phyloP scores from a whole-genome alignment of 2,329 filamentous ascomycete genomes.

The Cercospora nicotianae region DNA sequence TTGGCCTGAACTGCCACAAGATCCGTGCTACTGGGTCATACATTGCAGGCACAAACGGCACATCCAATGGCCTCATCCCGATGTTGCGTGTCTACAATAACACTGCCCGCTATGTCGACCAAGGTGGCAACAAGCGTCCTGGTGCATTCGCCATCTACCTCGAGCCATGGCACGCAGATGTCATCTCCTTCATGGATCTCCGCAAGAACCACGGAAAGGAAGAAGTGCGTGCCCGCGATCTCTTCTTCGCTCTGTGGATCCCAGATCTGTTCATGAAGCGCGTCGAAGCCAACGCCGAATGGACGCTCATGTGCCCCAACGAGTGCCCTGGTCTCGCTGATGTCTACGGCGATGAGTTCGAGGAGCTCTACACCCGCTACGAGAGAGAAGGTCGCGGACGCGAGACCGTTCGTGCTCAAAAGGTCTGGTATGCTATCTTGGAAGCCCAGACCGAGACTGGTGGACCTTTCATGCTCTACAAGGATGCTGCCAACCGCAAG shows the following conservation, averaged over 20 bases:
- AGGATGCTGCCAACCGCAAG: conserved; percentile 97
- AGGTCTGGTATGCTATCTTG: conserved; percentile 98
- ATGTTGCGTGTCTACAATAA: conserved; percentile 99
- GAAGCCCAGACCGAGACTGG: conserved; percentile 98
- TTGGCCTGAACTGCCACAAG: conserved; percentile 92
- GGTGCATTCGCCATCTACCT: conserved; percentile 98
- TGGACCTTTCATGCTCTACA: conserved; percentile 99
- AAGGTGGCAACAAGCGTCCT: conserved; percentile 98
- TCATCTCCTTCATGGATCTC: conserved; percentile 95
- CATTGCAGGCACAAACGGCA: conserved; percentile 96
- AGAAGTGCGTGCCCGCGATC: conserved; percentile 91
- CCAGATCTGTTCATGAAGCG: conserved; percentile 99
- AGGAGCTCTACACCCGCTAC: conserved; percentile 87
- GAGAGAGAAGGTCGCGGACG: conserved; percentile 85
- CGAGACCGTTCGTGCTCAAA: conserved; percentile 92
- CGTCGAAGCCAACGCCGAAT: conserved; percentile 92
- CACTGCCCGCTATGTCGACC: conserved; percentile 96
- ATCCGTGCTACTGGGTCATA: conserved; percentile 98
- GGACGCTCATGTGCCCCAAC: conserved; percentile 98
- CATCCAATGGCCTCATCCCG: conserved; percentile 93
- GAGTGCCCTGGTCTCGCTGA: conserved; percentile 94
- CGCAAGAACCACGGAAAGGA: conserved; percentile 99
- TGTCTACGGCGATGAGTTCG: conserved; percentile 96
- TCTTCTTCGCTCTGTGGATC: conserved; percentile 98
- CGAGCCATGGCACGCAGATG: conserved; percentile 97